A percentile compares a stretch with the other conserved stretches of the same genome.
Conservation (phyloP, 1,139 yeast species). For the Geotrichum cucujoidarum region DNA sequence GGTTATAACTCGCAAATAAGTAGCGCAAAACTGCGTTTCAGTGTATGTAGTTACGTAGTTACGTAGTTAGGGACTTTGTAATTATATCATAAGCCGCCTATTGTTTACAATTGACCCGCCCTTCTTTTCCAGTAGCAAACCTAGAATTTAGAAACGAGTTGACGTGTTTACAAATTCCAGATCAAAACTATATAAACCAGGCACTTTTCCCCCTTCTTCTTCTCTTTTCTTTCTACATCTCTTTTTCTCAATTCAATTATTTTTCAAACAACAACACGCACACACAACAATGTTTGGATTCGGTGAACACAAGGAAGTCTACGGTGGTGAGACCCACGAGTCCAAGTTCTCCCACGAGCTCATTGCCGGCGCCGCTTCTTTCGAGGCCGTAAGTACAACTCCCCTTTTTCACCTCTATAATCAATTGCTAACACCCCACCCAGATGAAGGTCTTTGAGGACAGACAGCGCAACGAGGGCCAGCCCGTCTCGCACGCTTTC, state of each 20-base stretch:
- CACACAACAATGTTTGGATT: slow-evolving; percentile 28
- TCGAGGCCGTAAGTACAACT: slow-evolving; percentile 28
- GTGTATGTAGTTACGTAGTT: too few species aligned
- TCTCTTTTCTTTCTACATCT: neutral
- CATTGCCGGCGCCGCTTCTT: slow-evolving; percentile 36
- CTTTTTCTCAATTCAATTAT: neutral
- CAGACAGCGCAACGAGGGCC: slow-evolving; percentile 33
- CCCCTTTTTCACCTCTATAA: neutral
- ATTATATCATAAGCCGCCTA: too few species aligned
- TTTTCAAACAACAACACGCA: neutral
- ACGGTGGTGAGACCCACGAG: slow-evolving; percentile 29
- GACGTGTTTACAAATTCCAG: too few species aligned
- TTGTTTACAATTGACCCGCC: too few species aligned
- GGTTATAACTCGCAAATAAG: too few species aligned
- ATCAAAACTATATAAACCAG: slow-evolving; percentile 8
- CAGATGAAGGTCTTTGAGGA: slow-evolving; percentile 30
- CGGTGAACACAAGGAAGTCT: slow-evolving; percentile 26
- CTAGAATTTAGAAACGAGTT: too few species aligned
- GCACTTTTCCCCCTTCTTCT: neutral
- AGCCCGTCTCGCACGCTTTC: slow-evolving; percentile 31
- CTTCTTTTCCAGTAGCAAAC: too few species aligned
- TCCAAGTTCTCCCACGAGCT: slow-evolving; percentile 34
- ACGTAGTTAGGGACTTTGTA: too few species aligned
- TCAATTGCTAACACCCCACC: neutral
- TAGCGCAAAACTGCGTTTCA: too few species aligned